phyloP scores from a whole-genome alignment of 768 basidiomycete species.

The Dacryopinax spathularia region DNA sequence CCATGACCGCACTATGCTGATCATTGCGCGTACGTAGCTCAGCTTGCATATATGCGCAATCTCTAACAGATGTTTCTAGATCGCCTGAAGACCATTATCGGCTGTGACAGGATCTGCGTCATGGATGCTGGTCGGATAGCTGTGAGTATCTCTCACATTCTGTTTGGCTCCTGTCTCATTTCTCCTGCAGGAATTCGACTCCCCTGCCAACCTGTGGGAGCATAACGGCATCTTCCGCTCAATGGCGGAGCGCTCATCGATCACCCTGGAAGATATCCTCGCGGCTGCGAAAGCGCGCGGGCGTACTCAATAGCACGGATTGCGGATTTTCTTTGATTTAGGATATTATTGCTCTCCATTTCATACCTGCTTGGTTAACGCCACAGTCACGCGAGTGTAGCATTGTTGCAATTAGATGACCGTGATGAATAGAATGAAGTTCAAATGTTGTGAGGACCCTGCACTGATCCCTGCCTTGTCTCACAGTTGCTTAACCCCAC shows the following conservation, averaged over 20 bases:
- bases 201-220: constrained; percentile 51
- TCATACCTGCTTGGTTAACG: background rate
- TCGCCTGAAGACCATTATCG: constrained; percentile 72
- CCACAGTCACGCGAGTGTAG: background rate
- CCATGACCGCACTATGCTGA: constrained; percentile 67
- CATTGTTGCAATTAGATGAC: background rate
- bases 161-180: constrained; percentile 11
- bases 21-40: constrained; percentile 59
- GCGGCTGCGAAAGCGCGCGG: constrained; percentile 17
- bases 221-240: constrained; percentile 58
- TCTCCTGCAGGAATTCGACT: constrained; percentile 49
- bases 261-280: constrained; percentile 55
- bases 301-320: background rate
- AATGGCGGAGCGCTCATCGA: constrained; percentile 77
- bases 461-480: too few relatives aligned
- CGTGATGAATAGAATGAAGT: constrained; percentile 3
- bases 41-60: background rate
- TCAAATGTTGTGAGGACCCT: too few relatives aligned
- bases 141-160: constrained; percentile 28
- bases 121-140: constrained; percentile 67
- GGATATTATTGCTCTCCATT: background rate
- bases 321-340: background rate
- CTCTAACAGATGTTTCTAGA: constrained; percentile 30
- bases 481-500: too few relatives aligned
- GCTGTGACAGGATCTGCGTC: constrained; percentile 79